These are phyloP conservation scores for Lenzites betulinus DNA, from an alignment of 768 basidiomycete species.

Conservation along the genomic window DNA sequence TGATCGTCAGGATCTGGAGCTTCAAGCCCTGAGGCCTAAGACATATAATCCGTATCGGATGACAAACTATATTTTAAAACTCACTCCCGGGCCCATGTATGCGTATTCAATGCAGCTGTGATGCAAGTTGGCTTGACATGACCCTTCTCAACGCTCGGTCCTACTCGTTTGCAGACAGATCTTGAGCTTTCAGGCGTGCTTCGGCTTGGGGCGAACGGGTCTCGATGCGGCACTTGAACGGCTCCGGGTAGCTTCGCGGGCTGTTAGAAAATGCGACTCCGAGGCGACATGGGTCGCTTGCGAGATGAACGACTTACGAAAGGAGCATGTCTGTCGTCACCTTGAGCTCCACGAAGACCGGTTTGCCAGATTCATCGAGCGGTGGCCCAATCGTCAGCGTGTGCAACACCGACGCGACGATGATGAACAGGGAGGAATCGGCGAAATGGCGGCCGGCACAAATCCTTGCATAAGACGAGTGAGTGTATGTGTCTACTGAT, in stretches of 20 bases:
- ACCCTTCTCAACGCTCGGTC: too few species aligned
- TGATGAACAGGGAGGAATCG: constrained; percentile 15
- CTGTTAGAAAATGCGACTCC: too few species aligned
- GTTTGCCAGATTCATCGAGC: not conserved
- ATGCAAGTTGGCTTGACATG: too few species aligned
- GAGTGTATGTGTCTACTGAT: not conserved
- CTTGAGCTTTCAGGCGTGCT: not conserved
- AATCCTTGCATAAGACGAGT: not conserved
- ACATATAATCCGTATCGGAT: not conserved
- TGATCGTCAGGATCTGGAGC: constrained; percentile 86
- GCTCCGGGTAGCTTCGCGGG: not conserved
- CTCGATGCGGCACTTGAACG: not conserved
- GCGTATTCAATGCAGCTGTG: too few species aligned
- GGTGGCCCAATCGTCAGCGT: constrained; percentile 7
- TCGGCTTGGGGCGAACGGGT: not conserved
- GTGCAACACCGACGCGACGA: constrained; percentile 15
- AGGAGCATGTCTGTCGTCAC: constrained; percentile 11
- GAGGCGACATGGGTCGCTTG: too few species aligned
- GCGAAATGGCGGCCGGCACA: constrained; percentile 23
- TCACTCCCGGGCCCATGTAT: too few species aligned
- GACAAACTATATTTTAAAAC: not conserved
- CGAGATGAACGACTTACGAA: not conserved
- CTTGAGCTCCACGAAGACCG: constrained; percentile 3
- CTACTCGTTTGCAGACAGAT: not conserved
- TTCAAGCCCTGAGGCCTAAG: constrained; percentile 44